Percentiles rank a stretch among this genome's conserved stretches.
Evolutionary conservation across 2,329 filamentous ascomycete species (phyloP).

Genomic region (Blastomyces silverae): DNA sequence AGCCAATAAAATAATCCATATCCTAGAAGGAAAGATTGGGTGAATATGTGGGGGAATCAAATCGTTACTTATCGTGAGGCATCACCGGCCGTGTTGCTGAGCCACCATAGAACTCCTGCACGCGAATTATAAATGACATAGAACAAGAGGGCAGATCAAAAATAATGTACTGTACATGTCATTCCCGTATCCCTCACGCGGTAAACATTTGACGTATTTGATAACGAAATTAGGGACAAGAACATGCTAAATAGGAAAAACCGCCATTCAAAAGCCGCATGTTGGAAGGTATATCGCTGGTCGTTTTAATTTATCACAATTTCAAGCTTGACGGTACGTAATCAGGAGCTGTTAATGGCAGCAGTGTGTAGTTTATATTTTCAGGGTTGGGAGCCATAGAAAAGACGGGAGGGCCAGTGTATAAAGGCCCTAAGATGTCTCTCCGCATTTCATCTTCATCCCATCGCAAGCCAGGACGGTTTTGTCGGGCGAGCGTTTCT

Average conservation of each 20-base stretch:
- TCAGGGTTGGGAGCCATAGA: not conserved
- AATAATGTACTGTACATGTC: conserved; percentile 7
- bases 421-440: conserved; percentile 25
- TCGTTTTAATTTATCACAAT: conserved; percentile 5
- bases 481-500: conserved; percentile 25
- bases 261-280: not conserved
- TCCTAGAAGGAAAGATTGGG: not conserved
- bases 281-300: not conserved
- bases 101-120: not conserved
- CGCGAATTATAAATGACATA: not conserved
- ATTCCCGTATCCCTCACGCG: not conserved
- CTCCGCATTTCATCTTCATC: conserved; percentile 28
- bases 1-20: not conserved
- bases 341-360: not conserved
- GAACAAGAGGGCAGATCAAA: not conserved
- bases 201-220: not conserved
- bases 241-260: not conserved
- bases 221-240: no score
- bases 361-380: not conserved
- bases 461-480: conserved; percentile 23
- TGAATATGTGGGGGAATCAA: not conserved
- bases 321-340: not conserved
- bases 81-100: not conserved
- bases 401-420: conserved; percentile 18
- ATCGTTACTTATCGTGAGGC: conserved; percentile 1